A percentile compares a stretch with the other conserved stretches of the same genome.
Conservation (phyloP, 108 stramenopile species). For the Bacterosira constricta region DNA sequence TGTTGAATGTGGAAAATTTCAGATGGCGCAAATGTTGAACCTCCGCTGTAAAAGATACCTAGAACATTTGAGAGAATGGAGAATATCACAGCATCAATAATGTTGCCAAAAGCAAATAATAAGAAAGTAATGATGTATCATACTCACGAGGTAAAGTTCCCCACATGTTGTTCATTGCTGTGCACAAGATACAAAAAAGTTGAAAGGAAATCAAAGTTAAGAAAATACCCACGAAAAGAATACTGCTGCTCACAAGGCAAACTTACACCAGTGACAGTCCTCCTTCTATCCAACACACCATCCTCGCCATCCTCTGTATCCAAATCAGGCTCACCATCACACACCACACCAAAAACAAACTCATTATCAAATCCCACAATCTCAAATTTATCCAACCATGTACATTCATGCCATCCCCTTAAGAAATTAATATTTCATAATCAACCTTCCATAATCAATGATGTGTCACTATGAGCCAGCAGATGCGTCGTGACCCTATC, state of each 20-base stretch:
- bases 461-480: too few species aligned
- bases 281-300: not conserved
- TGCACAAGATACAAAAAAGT: not conserved
- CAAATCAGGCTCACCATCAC: slow-evolving; percentile 25
- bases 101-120: too few species aligned
- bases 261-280: slow-evolving; percentile 12
- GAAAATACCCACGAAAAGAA: not conserved
- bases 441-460: not conserved
- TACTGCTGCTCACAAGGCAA: slow-evolving; percentile 19
- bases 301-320: not conserved
- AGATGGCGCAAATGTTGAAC: slow-evolving; percentile 34
- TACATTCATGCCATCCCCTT: slow-evolving; percentile 38
- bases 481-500: too few species aligned
- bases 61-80: too few species aligned
- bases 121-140: too few species aligned
- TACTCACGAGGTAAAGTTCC: slow-evolving; percentile 38
- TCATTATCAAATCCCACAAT: not conserved
- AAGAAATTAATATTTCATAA: too few species aligned
- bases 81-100: too few species aligned
- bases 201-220: not conserved
- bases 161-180: slow-evolving; percentile 11
- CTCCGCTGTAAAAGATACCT: too few species aligned
- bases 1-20: slow-evolving; percentile 20
- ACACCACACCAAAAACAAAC: slow-evolving; percentile 8
- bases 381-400: slow-evolving; percentile 8